Evolutionary conservation across 2,329 filamentous ascomycete genomes (phyloP).

Genomic region (Tolypocladium capitatum): DNA sequence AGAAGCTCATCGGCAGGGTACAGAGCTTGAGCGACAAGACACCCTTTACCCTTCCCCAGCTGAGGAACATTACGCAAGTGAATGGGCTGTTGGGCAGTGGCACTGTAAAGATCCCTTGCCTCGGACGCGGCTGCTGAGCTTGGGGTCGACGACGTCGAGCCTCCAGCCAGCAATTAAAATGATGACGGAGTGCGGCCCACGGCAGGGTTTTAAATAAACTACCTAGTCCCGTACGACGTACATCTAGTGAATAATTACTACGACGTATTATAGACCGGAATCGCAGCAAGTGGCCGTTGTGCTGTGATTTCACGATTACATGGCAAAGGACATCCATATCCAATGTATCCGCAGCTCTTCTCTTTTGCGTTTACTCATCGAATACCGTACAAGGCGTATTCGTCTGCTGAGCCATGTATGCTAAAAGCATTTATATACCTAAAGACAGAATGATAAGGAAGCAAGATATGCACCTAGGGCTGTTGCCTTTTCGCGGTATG

Average conservation of each 20-base stretch:
- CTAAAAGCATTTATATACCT: neutral
- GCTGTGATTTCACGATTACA: neutral
- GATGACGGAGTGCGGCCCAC: neutral
- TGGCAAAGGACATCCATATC: neutral
- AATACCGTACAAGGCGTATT: neutral
- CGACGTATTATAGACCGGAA: neutral
- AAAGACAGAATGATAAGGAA: neutral
- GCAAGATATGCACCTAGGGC: neutral
- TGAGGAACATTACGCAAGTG: conserved; percentile 8
- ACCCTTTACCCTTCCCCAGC: conserved; percentile 19
- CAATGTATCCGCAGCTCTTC: neutral
- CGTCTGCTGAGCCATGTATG: neutral
- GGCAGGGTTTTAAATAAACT: neutral
- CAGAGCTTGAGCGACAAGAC: conserved; percentile 32
- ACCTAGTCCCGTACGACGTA: no score
- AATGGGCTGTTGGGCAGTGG: conserved; percentile 10
- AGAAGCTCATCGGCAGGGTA: conserved; percentile 62
- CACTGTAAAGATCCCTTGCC: conserved; percentile 15
- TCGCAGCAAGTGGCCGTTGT: neutral
- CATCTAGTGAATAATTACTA: no score
- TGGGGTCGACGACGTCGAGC: neutral
- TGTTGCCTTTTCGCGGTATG: no score
- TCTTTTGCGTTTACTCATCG: neutral
- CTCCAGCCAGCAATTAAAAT: neutral
- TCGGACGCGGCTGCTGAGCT: conserved; percentile 12